A percentile compares a stretch with the other conserved stretches of the same genome.
Conservation (phyloP, 768 basidiomycete genomes). For the Tylopilus subfusipes region DNA sequence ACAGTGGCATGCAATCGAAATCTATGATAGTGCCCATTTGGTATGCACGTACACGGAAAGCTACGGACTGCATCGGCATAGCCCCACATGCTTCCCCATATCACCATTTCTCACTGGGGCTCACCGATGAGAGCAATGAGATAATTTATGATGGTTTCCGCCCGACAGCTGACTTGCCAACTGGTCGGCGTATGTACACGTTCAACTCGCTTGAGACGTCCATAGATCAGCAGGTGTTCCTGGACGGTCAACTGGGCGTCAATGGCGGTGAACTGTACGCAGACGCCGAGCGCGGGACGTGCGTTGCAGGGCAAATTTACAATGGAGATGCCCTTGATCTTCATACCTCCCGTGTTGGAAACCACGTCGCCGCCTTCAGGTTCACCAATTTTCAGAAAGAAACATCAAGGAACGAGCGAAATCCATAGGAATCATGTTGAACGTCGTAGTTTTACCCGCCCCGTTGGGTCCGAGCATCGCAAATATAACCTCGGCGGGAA, state of each 20-base stretch:
- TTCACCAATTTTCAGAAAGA: background rate
- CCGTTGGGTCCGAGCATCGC: conserved; percentile 80
- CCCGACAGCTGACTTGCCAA: conserved; percentile 73
- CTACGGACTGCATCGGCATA: too few relatives aligned
- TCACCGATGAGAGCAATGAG: conserved; percentile 71
- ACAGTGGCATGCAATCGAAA: too few relatives aligned
- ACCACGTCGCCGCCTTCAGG: conserved; percentile 61
- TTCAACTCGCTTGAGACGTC: conserved; percentile 69
- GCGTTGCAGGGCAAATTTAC: conserved; percentile 60
- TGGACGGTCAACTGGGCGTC: conserved; percentile 74
- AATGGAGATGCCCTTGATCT: conserved; percentile 65
- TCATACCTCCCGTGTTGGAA: conserved; percentile 65
- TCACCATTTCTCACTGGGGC: too few relatives aligned
- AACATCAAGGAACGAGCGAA: background rate
- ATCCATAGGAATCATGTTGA: conserved; percentile 71
- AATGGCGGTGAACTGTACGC: conserved; percentile 82
- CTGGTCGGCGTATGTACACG: conserved; percentile 65
- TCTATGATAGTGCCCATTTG: too few relatives aligned
- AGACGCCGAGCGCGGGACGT: conserved; percentile 70
- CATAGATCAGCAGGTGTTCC: conserved; percentile 71
- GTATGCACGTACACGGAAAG: too few relatives aligned
- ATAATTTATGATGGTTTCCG: conserved; percentile 75
- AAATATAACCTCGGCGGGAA: conserved; percentile 60
- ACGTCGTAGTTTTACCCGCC: conserved; percentile 79
- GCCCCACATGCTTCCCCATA: too few relatives aligned